A percentile compares a stretch with the other conserved stretches of the same genome.
phyloP scores from a whole-genome alignment of 2,329 filamentous ascomycete genomes.

The Trichoderma sp. region DNA sequence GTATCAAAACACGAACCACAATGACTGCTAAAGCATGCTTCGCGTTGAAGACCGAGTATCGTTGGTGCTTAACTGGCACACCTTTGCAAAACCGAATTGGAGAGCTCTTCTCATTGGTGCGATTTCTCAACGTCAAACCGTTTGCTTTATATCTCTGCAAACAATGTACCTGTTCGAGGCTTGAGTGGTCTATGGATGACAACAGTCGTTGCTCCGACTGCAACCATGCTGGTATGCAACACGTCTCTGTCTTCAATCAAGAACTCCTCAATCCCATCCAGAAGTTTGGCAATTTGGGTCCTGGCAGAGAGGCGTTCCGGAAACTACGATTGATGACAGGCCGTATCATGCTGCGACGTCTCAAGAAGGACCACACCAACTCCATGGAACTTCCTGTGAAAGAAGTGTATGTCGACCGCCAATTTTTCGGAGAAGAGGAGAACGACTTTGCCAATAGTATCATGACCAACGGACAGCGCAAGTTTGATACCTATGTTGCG shows the following conservation, averaged over 20 bases:
- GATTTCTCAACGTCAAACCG: slow-evolving; percentile 84
- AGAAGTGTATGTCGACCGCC: slow-evolving; percentile 85
- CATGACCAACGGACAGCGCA: slow-evolving; percentile 85
- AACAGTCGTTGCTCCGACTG: slow-evolving; percentile 72
- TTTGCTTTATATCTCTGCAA: slow-evolving; percentile 96
- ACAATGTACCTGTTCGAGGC: slow-evolving; percentile 73
- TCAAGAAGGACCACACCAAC: slow-evolving; percentile 91
- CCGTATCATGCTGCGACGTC: slow-evolving; percentile 90
- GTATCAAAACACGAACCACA: slow-evolving; percentile 86
- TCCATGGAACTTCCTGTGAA: slow-evolving; percentile 97
- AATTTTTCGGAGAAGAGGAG: slow-evolving; percentile 96
- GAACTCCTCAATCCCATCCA: slow-evolving; percentile 86
- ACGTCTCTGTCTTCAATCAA: slow-evolving; percentile 77
- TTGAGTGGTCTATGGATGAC: slow-evolving; percentile 81
- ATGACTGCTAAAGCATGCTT: slow-evolving; percentile 96
- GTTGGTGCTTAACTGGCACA: slow-evolving; percentile 94
- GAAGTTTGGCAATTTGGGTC: slow-evolving; percentile 59
- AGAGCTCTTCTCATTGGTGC: slow-evolving; percentile 91
- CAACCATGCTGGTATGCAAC: slow-evolving; percentile 45
- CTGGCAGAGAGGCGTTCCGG: slow-evolving; percentile 69
- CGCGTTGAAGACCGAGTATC: slow-evolving; percentile 81
- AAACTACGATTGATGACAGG: slow-evolving; percentile 89
- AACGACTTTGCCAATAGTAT: slow-evolving; percentile 94
- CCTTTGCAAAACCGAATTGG: slow-evolving; percentile 96
- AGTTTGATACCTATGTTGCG: slow-evolving; percentile 94